A percentile compares a stretch with the other conserved stretches of the same genome.
phyloP scores from a whole-genome alignment of 2,329 filamentous ascomycete species.

The Cercospora berteroae region DNA sequence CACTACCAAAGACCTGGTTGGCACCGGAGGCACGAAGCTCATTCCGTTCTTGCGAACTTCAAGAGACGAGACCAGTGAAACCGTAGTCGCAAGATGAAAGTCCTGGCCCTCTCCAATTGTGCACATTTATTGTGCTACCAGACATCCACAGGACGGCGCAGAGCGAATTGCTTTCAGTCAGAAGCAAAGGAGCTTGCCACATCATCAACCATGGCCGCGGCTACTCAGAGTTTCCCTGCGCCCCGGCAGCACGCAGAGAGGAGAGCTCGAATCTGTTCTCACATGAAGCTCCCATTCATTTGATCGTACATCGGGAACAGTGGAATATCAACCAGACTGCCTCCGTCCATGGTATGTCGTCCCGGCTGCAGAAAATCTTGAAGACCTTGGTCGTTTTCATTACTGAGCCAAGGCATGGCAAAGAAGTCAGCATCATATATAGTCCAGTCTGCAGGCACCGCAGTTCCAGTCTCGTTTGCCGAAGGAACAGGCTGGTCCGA shows the following conservation, averaged over 20 bases:
- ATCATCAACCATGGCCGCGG: background rate
- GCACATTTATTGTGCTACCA: no score
- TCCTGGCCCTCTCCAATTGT: no score
- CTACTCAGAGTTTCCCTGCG: background rate
- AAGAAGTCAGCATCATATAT: constrained; percentile 32
- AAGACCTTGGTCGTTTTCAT: constrained; percentile 30
- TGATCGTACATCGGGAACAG: constrained; percentile 33
- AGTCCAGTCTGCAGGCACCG: constrained; percentile 23
- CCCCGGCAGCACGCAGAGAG: background rate
- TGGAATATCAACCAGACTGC: constrained; percentile 27
- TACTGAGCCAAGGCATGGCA: constrained; percentile 28
- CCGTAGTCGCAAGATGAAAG: constrained; percentile 18
- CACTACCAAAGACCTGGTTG: constrained; percentile 43
- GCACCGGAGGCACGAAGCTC: constrained; percentile 54
- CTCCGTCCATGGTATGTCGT: constrained; percentile 26
- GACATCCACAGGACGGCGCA: fast-evolving
- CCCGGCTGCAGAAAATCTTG: constrained; percentile 33
- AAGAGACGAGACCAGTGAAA: constrained; percentile 48
- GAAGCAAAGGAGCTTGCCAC: background rate
- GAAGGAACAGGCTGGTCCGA: background rate
- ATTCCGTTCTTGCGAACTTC: constrained; percentile 55
- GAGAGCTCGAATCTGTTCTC: background rate
- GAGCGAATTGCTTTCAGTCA: background rate
- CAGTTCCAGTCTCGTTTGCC: background rate
- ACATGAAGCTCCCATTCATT: constrained; percentile 11